Evolutionary conservation across 1,284 basidiomycete genomes (phyloP), one percentile per base, ranked within the genome.

Genomic region (Kwoniella shivajii): DNA sequence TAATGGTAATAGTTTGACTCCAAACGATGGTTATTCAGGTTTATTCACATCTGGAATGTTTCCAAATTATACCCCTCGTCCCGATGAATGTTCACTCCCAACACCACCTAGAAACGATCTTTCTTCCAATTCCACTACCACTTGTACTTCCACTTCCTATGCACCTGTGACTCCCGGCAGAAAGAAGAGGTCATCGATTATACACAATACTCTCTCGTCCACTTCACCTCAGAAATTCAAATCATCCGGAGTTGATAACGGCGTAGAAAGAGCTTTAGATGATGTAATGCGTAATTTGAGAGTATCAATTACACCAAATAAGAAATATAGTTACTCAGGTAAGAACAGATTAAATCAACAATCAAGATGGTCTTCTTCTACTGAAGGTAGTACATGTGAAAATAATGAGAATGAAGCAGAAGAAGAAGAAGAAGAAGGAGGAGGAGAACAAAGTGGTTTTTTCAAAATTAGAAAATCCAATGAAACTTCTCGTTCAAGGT

Each of bases 361-460:
- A 57, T 67, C 65, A 5, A 48, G 69, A 13, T 72, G 69, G 69
- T 72, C 69, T 4, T 49, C 54, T 29, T 60, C 59, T 2, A 53
- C 46, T 30, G 59, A 60, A 29, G 56, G 50, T 22, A 43, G 37
- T 13, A 20, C 26, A 5, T 22, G 24, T 11, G 36, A 27, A 26
- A 43, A 13, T 22, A 27, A 43, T 24, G 50, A 61, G 46, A 18
- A 64, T 59, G 22, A 60, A 50, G 30, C 54, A 52, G 38, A 56
- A 57, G 50, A 57, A 39, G 33, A 43, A 29, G 31, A 30, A 27
- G 14, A 6, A 22, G 30, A 46, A 31, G 33, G 27, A 18, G 31
- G 52, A 9, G 39, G 59, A 53, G 56, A n/a, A n/a, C n/a, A 38
- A 7, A 53, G 51, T 10, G 50, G 56, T 22, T 50, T 61, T 31